Base-by-base conservation (phyloP, 331 rosid species). In the Saraca asoca region DNA sequence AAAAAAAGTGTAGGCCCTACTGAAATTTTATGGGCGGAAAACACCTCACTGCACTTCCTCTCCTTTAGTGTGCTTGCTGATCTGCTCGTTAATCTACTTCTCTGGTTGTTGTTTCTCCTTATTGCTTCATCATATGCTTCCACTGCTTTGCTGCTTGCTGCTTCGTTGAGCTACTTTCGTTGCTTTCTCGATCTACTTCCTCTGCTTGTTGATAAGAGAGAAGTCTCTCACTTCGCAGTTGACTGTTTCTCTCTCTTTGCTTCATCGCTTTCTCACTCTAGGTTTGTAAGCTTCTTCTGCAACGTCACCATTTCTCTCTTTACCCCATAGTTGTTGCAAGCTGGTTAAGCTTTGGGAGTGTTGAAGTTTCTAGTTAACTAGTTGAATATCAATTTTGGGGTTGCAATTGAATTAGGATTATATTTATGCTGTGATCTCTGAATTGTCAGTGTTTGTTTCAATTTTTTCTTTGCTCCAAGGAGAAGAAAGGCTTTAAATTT, bases 351-450 rank as follows among this genome's bases (percentile, higher is more conserved):
- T 63, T 12, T 15, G 13, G 8, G n/a, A 19, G 46, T 42, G 51
- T 72, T 51, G 11, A 50, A 20, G 41, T 20, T 12, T 52, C 29
- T 51, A 5, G 2, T 19, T 7, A 7, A 51, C 31, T 14, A n/a
- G 9, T 37, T 37, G 24, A 4, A 0, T 16, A 7, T 34, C 39
- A 46, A 64, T 35, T 51, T 51, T 6, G 41, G 13, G 51, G 13
- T n/a, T 12, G 41, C 39, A 18, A 12, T 42, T 64, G 38, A 18
- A 13, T 51, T 66, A 66, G 71, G 71, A 61, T 52, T 65, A 49
- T 38, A 39, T 61, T 38, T 66, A 12, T 13, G 51, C 51, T 52
- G 24, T 20, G 69, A 64, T 64, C 34, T 64, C 33, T 38, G 10
- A 34, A 7, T 68, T 70, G 50, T 14, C 72, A 0, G n/a, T 51